These are phyloP conservation scores for Fusarium redolens DNA, from an alignment of 2,329 filamentous ascomycete genomes.

Conservation along the genomic window DNA sequence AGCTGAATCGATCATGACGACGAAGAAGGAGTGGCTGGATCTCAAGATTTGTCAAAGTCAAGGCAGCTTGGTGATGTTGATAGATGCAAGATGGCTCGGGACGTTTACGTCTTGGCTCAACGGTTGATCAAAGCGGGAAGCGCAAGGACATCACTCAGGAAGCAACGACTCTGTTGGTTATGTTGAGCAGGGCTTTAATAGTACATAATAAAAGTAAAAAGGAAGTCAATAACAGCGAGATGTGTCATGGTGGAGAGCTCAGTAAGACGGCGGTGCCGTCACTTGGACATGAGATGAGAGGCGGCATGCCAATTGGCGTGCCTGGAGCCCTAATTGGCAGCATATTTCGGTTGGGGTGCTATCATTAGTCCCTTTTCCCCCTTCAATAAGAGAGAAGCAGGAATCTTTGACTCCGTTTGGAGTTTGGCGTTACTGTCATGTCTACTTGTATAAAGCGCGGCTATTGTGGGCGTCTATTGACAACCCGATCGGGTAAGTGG, in stretches of 20 bases:
- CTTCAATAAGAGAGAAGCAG: conserved; percentile 10
- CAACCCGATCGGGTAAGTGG: conserved; percentile 46
- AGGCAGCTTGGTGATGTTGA: conserved; percentile 11
- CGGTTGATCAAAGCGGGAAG: conserved; percentile 28
- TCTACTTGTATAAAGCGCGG: conserved; percentile 30
- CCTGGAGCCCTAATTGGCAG: conserved; percentile 30
- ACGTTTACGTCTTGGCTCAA: conserved; percentile 33
- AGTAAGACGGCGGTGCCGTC: conserved; percentile 13
- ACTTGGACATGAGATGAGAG: conserved; percentile 17
- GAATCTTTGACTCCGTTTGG: conserved; percentile 22
- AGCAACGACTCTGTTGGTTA: conserved; percentile 1
- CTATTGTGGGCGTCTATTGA: conserved; percentile 53
- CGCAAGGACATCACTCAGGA: conserved; percentile 25
- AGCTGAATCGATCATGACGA: conserved; percentile 30
- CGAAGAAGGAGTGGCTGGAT: not conserved
- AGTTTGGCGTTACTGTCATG: conserved; percentile 14
- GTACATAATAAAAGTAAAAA: not conserved
- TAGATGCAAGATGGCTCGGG: conserved; percentile 6
- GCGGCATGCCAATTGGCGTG: conserved; percentile 10
- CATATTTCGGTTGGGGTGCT: not conserved
- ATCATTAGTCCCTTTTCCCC: not conserved
- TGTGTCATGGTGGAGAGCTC: conserved; percentile 6
- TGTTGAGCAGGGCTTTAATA: conserved; percentile 18
- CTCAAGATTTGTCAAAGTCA: conserved; percentile 4
- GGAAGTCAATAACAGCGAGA: conserved; percentile 10